Base-by-base conservation (phyloP, 371 early-diverging fungal species). In the Mucor circinelloides region DNA sequence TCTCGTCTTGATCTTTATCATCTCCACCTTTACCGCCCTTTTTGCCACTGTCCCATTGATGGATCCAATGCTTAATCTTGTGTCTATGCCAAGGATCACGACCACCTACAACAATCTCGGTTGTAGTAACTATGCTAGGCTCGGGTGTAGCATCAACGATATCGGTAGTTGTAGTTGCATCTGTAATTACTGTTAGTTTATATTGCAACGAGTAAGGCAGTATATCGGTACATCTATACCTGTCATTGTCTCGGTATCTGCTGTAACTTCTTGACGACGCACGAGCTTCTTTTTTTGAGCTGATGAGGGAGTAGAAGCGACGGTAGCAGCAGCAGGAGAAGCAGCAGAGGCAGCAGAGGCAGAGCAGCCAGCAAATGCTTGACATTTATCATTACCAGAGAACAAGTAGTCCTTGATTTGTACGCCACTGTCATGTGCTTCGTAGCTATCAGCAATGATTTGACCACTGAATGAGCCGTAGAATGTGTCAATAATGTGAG, bases 391-490 rank as follows among this genome's bases (percentile, higher is more conserved):
- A 31, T 40, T 48, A 17, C 68, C 63, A 27, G 63, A 46, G 21
- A 63, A 42, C 17, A 48, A 13, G 7, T 63, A 68, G 23, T 68
- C 68, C 4, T 62, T 57, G n/a, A 68, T 68, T 28, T 44, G 63
- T 27, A 62, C 17, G 28, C 17, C 19, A 50, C 46, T 58, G 19
- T 31, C 58, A 12, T 44, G 21, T 13, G 63, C 30, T 63, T 68
- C 63, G 30, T 68, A 68, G 3, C 48, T 48, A n/a, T 46, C 44
- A 36, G 63, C 68, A 50, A 68, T 68, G 13, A 68, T 4, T 19
- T 68, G 68, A 19, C 68, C 68, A 46, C 48, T 46, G 58, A 68
- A 68, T 13, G 68, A 57, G n/a, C 68, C 68, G 23, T 12, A 48
- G 17, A 36, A n/a, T 28, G 36, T 61, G 50, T 68, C 68, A 3